Evolutionary conservation across 169 alveolate species (phyloP).

Genomic region (Plasmodium malariae): DNA sequence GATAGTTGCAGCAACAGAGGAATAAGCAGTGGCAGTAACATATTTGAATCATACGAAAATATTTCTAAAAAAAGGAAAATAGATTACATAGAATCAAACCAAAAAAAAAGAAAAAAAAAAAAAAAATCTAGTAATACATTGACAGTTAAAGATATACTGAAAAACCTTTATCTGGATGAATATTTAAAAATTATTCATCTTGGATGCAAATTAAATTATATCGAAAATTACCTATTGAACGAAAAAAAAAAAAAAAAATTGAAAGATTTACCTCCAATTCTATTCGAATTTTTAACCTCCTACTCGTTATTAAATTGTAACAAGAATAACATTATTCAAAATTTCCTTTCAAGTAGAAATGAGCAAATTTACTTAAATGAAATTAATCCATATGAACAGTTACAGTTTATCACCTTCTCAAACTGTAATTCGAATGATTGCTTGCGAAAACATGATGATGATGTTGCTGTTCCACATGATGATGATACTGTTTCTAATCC

Average conservation of each 20-base stretch:
- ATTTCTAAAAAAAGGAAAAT: constrained; percentile 24
- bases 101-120: neutral
- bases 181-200: constrained; percentile 57
- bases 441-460: neutral
- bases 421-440: neutral
- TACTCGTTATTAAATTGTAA: constrained; percentile 51
- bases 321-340: constrained; percentile 27
- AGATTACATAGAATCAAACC: neutral
- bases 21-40: neutral
- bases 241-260: constrained; percentile 51
- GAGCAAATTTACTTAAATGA: constrained; percentile 2
- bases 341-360: constrained; percentile 25
- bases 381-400: constrained; percentile 1
- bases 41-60: neutral
- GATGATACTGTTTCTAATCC: too few relatives aligned
- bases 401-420: neutral
- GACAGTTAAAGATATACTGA: constrained; percentile 41
- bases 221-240: constrained; percentile 53
- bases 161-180: constrained; percentile 63
- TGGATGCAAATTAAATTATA: constrained; percentile 62
- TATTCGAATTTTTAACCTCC: constrained; percentile 74
- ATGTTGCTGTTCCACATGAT: neutral
- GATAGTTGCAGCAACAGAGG: neutral
- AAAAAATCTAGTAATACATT: constrained; percentile 11
- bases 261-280: constrained; percentile 44